Conservation (phyloP, 1,284 basidiomycete genomes). For the Tilletia indica region DNA sequence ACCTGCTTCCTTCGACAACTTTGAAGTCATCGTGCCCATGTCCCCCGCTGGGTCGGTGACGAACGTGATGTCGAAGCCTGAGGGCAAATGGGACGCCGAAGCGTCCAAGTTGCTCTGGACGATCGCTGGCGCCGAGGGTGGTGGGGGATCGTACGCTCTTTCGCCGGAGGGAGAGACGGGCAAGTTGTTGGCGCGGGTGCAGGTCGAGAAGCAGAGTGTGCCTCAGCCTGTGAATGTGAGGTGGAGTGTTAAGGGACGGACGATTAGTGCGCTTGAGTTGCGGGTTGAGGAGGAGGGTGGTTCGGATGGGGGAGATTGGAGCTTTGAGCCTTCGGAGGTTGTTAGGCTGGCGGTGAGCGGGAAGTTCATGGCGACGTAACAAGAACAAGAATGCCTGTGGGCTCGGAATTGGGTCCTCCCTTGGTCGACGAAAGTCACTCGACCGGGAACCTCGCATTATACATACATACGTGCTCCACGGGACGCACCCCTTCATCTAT, state of each 20-base stretch:
- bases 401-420: too few relatives aligned
- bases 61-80: slow-evolving; percentile 62
- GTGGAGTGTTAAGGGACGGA: slow-evolving; percentile 57
- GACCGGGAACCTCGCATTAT: too few relatives aligned
- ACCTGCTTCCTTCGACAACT: slow-evolving; percentile 18
- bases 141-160: slow-evolving; percentile 1
- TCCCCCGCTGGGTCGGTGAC: slow-evolving; percentile 52
- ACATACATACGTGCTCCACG: too few relatives aligned
- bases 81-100: slow-evolving; percentile 57
- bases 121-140: background rate
- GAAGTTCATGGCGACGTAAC: slow-evolving; percentile 53
- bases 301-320: slow-evolving; percentile 22
- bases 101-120: slow-evolving; percentile 57
- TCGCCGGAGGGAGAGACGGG: slow-evolving; percentile 25
- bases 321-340: slow-evolving; percentile 27
- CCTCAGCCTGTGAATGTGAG: slow-evolving; percentile 57
- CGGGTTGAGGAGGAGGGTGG: slow-evolving; percentile 38
- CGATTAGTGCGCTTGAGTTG: slow-evolving; percentile 57
- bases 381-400: too few relatives aligned
- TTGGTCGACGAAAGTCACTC: too few relatives aligned
- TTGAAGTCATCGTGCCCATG: slow-evolving; percentile 56
- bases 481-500: too few relatives aligned
- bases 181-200: slow-evolving; percentile 61
- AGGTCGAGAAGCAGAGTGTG: slow-evolving; percentile 49
- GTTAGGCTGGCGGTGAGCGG: slow-evolving; percentile 47